Conservation (phyloP, 768 basidiomycete species). For the Piloderma croceum region DNA sequence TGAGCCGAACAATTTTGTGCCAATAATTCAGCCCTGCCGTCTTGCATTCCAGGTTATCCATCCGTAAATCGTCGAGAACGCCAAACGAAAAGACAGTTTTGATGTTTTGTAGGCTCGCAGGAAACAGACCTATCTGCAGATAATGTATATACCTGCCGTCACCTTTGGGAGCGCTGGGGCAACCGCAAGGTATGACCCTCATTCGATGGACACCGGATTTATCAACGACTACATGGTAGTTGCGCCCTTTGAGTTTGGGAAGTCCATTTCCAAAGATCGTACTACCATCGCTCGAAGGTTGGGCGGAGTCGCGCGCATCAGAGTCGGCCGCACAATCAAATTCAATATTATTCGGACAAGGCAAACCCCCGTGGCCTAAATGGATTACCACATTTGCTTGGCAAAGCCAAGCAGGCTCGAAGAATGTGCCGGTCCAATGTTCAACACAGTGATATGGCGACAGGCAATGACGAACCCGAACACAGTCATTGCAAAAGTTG, state of each 20-base stretch:
- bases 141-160: background rate
- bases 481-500: background rate
- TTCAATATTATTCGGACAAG: constrained; percentile 1
- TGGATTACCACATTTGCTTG: constrained; percentile 5
- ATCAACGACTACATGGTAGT: background rate
- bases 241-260: background rate
- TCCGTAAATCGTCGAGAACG: background rate
- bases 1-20: background rate
- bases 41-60: constrained; percentile 2
- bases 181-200: background rate
- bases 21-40: background rate
- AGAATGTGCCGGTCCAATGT: constrained; percentile 5
- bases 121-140: constrained; percentile 1
- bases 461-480: background rate
- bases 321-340: background rate
- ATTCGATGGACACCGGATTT: background rate
- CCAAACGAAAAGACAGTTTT: constrained; percentile 7
- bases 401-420: background rate
- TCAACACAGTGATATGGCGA: constrained; percentile 7
- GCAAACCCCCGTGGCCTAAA: constrained; percentile 2
- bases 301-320: background rate
- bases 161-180: background rate
- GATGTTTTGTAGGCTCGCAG: constrained; percentile 2
- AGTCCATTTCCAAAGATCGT: background rate
- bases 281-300: background rate